Base-by-base conservation (phyloP, 2,329 filamentous ascomycete genomes). In the Colletotrichum sublineola region DNA sequence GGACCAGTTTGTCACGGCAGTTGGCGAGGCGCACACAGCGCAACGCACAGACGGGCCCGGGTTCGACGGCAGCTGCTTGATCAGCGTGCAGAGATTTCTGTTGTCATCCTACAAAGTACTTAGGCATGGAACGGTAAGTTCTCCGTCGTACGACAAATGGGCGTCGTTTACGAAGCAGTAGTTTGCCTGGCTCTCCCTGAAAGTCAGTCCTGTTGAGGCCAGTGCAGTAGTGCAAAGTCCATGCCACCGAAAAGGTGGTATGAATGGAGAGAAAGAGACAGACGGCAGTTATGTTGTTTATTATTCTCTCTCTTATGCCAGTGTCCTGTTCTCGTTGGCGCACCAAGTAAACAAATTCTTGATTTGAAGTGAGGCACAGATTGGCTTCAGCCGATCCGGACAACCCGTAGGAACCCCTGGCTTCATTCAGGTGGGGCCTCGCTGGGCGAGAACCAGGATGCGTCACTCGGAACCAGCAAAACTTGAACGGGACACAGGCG, bases 401-500 rank as follows among this genome's bases (percentile, higher is more conserved):
- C 58, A 72, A 53, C 58, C 58, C 33, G 58, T 68, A 11, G 7
- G 60, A 63, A 40, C 20, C 58, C 69, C 69, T 72, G 44, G 52
- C 44, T 36, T 20, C 14, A 18, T 36, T 20, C 14, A 18, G 58
- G 44, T 18, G 42, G 31, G 20, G 31, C 36, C 38, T 55, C 66
- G 65, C 42, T 36, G 58, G 63, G 52, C 57, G 53, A 66, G 48
- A 61, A 55, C 20, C 9, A 40, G 29, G 36, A 61, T 70, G 70
- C 70, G 60, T 73, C 70, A 65, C 53, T 46, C 67, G 58, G 63
- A 38, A 48, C 68, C 63, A 71, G 40, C 46, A 56, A 65, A 44
- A 48, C 65, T 40, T 53, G 61, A 40, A 36, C 63, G 38, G 46
- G 48, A 50, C 24, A 36, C 18, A 38, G 60, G 31, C 44, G 31